A percentile compares a stretch with the other conserved stretches of the same genome.
Evolutionary conservation across 2,329 filamentous ascomycete species (phyloP).

Genomic region (Monilinia laxa): DNA sequence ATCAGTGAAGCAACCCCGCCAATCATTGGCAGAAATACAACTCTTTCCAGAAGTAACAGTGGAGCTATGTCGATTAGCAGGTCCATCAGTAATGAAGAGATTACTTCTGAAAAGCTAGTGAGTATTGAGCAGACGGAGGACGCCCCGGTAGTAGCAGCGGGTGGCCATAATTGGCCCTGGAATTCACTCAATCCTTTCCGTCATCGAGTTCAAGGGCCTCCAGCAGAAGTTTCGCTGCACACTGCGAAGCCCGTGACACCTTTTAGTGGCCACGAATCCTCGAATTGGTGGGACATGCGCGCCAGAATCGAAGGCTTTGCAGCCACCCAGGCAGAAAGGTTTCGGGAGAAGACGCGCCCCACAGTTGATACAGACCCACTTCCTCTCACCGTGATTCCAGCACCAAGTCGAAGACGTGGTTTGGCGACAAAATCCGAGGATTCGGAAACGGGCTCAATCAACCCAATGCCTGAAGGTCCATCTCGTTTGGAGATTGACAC

Average conservation of each 20-base stretch:
- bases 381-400: slow-evolving; percentile 60
- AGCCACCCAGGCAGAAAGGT: slow-evolving; percentile 57
- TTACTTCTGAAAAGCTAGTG: slow-evolving; percentile 28
- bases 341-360: slow-evolving; percentile 56
- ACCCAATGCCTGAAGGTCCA: not conserved
- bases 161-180: slow-evolving; percentile 27
- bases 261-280: slow-evolving; percentile 28
- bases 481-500: slow-evolving; percentile 6
- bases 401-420: slow-evolving; percentile 58
- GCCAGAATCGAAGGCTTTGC: slow-evolving; percentile 61
- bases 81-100: slow-evolving; percentile 15
- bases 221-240: slow-evolving; percentile 39
- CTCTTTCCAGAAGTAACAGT: slow-evolving; percentile 32
- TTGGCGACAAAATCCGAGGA: slow-evolving; percentile 58
- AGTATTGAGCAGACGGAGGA: slow-evolving; percentile 34
- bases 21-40: slow-evolving; percentile 19
- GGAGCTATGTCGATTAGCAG: slow-evolving; percentile 30
- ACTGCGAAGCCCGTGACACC: slow-evolving; percentile 28
- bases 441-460: slow-evolving; percentile 25
- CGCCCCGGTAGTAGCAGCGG: slow-evolving; percentile 9
- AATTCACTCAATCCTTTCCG: slow-evolving; percentile 38
- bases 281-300: slow-evolving; percentile 55
- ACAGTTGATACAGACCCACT: slow-evolving; percentile 55
- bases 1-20: slow-evolving; percentile 46
- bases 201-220: slow-evolving; percentile 34